Evolutionary conservation across 2,329 filamentous ascomycete genomes (phyloP).

Genomic region (Hirsutella thompsonii): DNA sequence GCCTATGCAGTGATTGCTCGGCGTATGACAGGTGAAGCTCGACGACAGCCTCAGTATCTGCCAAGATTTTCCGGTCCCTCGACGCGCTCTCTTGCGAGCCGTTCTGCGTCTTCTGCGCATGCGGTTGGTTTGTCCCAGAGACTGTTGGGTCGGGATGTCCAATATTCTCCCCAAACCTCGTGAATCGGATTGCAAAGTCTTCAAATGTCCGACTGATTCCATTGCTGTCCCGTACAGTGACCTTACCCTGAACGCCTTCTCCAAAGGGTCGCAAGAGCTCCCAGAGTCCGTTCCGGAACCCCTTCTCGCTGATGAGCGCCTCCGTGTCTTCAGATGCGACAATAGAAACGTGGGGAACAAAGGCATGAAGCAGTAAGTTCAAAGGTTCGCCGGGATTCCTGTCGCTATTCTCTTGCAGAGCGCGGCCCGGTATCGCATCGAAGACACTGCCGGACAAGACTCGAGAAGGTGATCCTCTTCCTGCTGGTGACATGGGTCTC

Average conservation of each 20-base stretch:
- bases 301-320: slow-evolving; percentile 67
- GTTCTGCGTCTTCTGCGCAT: slow-evolving; percentile 24
- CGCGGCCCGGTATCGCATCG: slow-evolving; percentile 29
- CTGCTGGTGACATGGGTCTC: slow-evolving; percentile 53
- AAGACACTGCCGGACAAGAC: slow-evolving; percentile 46
- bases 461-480: slow-evolving; percentile 43
- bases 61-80: slow-evolving; percentile 25
- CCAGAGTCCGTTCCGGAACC: slow-evolving; percentile 69
- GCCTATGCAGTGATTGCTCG: slow-evolving; percentile 41
- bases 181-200: slow-evolving; percentile 82
- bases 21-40: slow-evolving; percentile 67
- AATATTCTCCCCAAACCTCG: slow-evolving; percentile 50
- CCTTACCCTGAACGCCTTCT: slow-evolving; percentile 74
- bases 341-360: slow-evolving; percentile 80
- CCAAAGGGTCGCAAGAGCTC: slow-evolving; percentile 85
- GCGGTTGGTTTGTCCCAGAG: slow-evolving; percentile 13
- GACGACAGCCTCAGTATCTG: slow-evolving; percentile 68
- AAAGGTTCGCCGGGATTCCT: slow-evolving; percentile 41
- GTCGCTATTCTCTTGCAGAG: slow-evolving; percentile 28
- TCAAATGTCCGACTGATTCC: slow-evolving; percentile 75
- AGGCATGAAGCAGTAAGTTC: slow-evolving; percentile 65
- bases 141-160: slow-evolving; percentile 33
- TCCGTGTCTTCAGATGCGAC: slow-evolving; percentile 82
- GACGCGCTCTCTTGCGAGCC: slow-evolving; percentile 14
- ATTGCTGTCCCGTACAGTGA: slow-evolving; percentile 81